phyloP scores from a whole-genome alignment of 768 basidiomycete species.

The Tricholoma bakamatsutake region DNA sequence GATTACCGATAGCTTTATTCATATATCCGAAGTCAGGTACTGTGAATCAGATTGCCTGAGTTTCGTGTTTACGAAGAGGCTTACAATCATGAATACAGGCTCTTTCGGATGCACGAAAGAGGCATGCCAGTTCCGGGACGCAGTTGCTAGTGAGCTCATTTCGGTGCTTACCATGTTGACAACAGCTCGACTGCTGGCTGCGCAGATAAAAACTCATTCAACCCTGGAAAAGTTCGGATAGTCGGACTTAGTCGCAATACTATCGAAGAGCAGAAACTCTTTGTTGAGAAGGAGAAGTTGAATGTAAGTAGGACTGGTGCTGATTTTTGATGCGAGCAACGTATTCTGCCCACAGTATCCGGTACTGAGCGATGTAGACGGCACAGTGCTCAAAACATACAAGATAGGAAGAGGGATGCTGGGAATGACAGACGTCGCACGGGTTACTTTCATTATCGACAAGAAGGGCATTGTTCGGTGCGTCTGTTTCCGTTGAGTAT shows the following conservation, averaged over 20 bases:
- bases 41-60: constrained; percentile 1
- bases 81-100: constrained; percentile 30
- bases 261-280: constrained; percentile 66
- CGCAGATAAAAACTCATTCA: constrained; percentile 60
- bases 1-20: constrained; percentile 64
- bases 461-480: constrained; percentile 62
- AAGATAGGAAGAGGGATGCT: constrained; percentile 61
- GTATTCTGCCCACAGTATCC: constrained; percentile 50
- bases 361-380: constrained; percentile 66
- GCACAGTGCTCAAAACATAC: constrained; percentile 58
- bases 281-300: constrained; percentile 65
- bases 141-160: constrained; percentile 47
- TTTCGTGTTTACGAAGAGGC: not conserved
- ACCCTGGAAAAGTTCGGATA: constrained; percentile 55
- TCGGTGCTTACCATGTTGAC: not conserved
- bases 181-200: not conserved
- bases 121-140: constrained; percentile 80
- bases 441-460: constrained; percentile 77
- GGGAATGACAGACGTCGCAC: constrained; percentile 51
- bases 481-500: constrained; percentile 11
- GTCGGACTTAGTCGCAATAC: constrained; percentile 73
- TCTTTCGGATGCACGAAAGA: constrained; percentile 78
- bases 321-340: not conserved
- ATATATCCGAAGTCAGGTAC: constrained; percentile 73
- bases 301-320: constrained; percentile 37